These are phyloP conservation scores for Penicillium coffeae DNA, from an alignment of 495 filamentous ascomycete species.

Conservation along the genomic window DNA sequence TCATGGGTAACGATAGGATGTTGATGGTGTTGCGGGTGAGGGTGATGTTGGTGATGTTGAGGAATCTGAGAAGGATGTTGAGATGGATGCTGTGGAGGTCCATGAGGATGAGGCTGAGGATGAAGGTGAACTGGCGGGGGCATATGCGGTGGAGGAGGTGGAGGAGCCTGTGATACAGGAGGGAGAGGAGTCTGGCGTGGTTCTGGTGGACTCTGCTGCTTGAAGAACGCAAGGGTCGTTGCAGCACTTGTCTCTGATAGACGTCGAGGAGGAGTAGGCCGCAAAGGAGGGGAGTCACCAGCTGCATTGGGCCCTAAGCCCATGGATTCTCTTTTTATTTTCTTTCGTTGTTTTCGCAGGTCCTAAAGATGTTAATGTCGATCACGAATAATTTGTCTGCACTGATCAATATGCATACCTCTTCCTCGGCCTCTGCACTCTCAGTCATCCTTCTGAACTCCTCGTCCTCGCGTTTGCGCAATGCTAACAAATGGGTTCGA, in stretches of 20 bases:
- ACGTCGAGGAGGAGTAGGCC: constrained; percentile 41
- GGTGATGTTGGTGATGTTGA: constrained; percentile 6
- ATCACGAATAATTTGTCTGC: neutral
- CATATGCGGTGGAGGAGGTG: constrained; percentile 17
- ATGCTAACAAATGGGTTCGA: constrained; percentile 38
- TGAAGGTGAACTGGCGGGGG: constrained; percentile 21
- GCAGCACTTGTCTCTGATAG: constrained; percentile 47
- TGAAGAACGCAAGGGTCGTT: constrained; percentile 50
- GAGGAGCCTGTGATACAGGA: constrained; percentile 24
- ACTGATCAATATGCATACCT: constrained; percentile 30
- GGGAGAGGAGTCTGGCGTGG: constrained; percentile 36
- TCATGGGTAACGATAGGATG: constrained; percentile 32
- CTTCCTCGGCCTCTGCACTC: constrained; percentile 44
- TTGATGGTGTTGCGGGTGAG: constrained; percentile 12
- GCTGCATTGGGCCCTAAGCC: constrained; percentile 34
- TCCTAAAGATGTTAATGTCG: constrained; percentile 29
- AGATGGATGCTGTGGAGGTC: constrained; percentile 7
- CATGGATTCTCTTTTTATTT: constrained; percentile 47
- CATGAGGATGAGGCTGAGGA: constrained; percentile 20
- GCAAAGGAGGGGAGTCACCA: constrained; percentile 41
- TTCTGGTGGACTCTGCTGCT: constrained; percentile 48
- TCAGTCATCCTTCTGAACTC: constrained; percentile 47
- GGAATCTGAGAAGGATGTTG: constrained; percentile 1
- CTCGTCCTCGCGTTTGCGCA: constrained; percentile 48
- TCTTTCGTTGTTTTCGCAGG: constrained; percentile 44